Base-by-base conservation (phyloP, 192 early-diverging fungal genomes). In the Rhizophagus prolifer region DNA sequence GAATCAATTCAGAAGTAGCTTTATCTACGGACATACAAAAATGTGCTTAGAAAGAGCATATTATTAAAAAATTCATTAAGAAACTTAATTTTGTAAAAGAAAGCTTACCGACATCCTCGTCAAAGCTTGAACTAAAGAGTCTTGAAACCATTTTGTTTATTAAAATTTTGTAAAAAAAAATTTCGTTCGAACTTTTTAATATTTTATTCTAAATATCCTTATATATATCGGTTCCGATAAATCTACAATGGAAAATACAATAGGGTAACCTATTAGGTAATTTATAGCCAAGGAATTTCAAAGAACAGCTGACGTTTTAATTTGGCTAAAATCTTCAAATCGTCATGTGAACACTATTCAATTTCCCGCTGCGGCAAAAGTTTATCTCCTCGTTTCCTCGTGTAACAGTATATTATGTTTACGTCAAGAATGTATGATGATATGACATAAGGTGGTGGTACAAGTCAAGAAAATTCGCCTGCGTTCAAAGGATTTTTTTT, bases 1-100 rank as follows among this genome's bases (percentile, higher is more conserved):
- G 96, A 9, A 97, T 80, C 79, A 93, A 92, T 81, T 99, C 98
- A 7, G 92, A 91, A 26, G 97, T 98, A 54, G 96, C 95, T 59
- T 88, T 91, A 61, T 92, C 93, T 77, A 62, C 54, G 76, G n/a
- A 59, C 58, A 61, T 70, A 73, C 21, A 10, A 19, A 23, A 60
- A 12, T 6, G 16, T 19, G 25, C 31, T 16, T 25, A 41, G 72
- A 79, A 36, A 21, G 4, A 58, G 16, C 25, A 23, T 9, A n/a
- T 7, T 65, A 38, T 41, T 34, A n/a, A 44, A 31, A 34, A 64
- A 41, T 21, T 10, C 36, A 30, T 31, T 25, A 26, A 44, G 4
- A 38, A n/a, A 34, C 31, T 34, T 31, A 50, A 54, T 41, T 1
- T n/a, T 38, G 26, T 25, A 25, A 19, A n/a, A 47, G 31, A 16